Evolutionary conservation across 2,329 filamentous ascomycete genomes (phyloP), one percentile per base, ranked within the genome.

Genomic region (Microdochium paspali): DNA sequence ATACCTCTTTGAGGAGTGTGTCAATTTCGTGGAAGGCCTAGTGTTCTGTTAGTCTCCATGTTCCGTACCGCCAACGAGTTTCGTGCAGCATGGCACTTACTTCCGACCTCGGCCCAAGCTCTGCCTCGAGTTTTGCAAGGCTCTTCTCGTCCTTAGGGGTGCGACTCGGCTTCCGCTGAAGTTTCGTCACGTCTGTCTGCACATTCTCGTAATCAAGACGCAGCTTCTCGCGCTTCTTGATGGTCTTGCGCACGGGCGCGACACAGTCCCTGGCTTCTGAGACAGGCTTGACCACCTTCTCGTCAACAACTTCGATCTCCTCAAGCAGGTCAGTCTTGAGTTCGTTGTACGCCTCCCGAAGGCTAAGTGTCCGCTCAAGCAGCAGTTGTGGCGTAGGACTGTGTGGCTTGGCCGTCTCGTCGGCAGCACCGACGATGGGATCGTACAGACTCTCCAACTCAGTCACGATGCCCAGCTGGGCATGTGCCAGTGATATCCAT

Each of bases 171-270:
- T 93, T 93, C 61, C 82, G 83, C 54, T 81, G 73, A 35, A 82
- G 74, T 56, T 79, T 80, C 58, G 86, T 83, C 30, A 83, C 81
- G 51, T 82, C 81, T 55, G 82, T 79, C 62, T 87, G 82, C 54
- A 83, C 83, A 55, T 85, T 80, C 65, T 95, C 89, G 59, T 82
- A 93, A 61, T 94, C 89, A 50, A 90, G 63, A 46, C 88, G 84
- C 66, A 82, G 87, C 57, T 90, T 86, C 60, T 93, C 87, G 44
- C 89, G 74, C 64, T 88, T 90, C 68, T 91, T 93, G 59, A 94
- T 87, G 1, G 82, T 84, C 67, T 90, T 93, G 58, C 85, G 83
- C 61, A 93, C 73, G 2, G 85, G 82, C 53, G 82, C 79, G 50
- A 91, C 73, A 47, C 70, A 78, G 46, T 84, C 79, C 57, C 80